phyloP scores from a whole-genome alignment of 352 stramenopile species.

The Phytophthora colocasiae region DNA sequence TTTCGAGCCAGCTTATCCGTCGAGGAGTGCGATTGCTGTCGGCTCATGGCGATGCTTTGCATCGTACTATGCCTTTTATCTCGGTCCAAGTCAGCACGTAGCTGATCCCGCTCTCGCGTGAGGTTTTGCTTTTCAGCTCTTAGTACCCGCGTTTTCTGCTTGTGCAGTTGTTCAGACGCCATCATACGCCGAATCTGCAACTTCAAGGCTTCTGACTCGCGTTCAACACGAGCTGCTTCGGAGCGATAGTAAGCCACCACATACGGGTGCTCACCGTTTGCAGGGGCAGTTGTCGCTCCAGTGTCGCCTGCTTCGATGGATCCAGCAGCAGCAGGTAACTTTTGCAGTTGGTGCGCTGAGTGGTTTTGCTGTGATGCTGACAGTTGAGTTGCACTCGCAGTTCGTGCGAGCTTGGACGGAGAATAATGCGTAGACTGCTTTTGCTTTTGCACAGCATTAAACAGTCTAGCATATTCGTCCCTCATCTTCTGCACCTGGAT shows the following conservation, averaged over 20 bases:
- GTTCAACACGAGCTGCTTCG: conserved; percentile 60
- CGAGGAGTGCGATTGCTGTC: conserved; percentile 14
- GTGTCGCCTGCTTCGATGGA: conserved; percentile 4
- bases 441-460: conserved; percentile 69
- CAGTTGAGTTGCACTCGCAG: conserved; percentile 25
- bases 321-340: conserved; percentile 1
- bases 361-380: conserved; percentile 9
- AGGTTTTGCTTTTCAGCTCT: conserved; percentile 57
- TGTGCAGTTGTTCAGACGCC: conserved; percentile 75
- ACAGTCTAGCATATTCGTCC: conserved; percentile 79
- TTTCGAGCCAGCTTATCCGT: conserved; percentile 10
- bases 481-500: conserved; percentile 63
- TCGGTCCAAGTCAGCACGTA: conserved; percentile 58
- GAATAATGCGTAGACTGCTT: conserved; percentile 46
- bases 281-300: conserved; percentile 8
- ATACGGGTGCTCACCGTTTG: conserved; percentile 70
- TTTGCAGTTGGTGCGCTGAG: conserved; percentile 3
- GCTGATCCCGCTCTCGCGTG: conserved; percentile 49
- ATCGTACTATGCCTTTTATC: conserved; percentile 30
- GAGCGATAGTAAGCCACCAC: conserved; percentile 66
- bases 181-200: conserved; percentile 85
- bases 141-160: conserved; percentile 71
- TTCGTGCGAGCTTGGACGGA: conserved; percentile 27
- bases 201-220: conserved; percentile 65
- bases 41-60: conserved; percentile 27